A percentile compares a stretch with the other conserved stretches of the same genome.
These are phyloP conservation scores for Taphrina pruni DNA, from an alignment of 1,139 yeast genomes.

Conservation along the genomic window DNA sequence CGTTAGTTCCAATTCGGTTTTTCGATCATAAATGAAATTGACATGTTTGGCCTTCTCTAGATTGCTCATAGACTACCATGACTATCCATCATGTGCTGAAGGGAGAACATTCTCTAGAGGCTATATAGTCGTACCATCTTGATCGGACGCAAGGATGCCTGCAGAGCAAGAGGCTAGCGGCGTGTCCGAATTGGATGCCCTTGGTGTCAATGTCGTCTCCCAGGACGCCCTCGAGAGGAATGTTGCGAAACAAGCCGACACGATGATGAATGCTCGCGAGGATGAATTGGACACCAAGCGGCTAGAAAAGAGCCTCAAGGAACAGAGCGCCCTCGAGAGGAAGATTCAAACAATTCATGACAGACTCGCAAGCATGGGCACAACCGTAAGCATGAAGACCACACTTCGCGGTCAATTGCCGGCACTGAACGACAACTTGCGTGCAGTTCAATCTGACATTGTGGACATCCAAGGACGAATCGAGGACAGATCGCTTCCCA, in stretches of 20 bases:
- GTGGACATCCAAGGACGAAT: constrained; percentile 69
- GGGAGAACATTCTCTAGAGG: too few relatives aligned
- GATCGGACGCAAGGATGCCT: not conserved
- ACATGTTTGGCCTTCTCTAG: too few relatives aligned
- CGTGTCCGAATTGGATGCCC: constrained; percentile 33
- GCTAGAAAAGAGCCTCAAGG: constrained; percentile 66
- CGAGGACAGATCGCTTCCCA: constrained; percentile 47
- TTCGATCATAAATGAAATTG: too few relatives aligned
- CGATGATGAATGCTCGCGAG: constrained; percentile 65
- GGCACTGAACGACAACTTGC: constrained; percentile 56
- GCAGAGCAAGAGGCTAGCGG: not conserved
- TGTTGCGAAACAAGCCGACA: constrained; percentile 67
- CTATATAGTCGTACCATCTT: too few relatives aligned
- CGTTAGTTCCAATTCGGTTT: too few relatives aligned
- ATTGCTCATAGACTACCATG: too few relatives aligned
- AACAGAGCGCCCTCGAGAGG: constrained; percentile 51
- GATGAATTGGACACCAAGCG: constrained; percentile 76
- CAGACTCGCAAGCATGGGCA: constrained; percentile 60
- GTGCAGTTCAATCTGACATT: constrained; percentile 64
- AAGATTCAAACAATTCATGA: constrained; percentile 59
- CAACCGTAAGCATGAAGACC: constrained; percentile 71
- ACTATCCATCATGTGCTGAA: too few relatives aligned
- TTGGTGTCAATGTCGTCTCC: constrained; percentile 66
- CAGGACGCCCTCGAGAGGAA: constrained; percentile 75
- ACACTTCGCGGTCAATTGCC: constrained; percentile 63